Evolutionary conservation across 1,139 yeast species (phyloP), one percentile per base, ranked within the genome.

Genomic region (Barnettozyma hawaiiensis): DNA sequence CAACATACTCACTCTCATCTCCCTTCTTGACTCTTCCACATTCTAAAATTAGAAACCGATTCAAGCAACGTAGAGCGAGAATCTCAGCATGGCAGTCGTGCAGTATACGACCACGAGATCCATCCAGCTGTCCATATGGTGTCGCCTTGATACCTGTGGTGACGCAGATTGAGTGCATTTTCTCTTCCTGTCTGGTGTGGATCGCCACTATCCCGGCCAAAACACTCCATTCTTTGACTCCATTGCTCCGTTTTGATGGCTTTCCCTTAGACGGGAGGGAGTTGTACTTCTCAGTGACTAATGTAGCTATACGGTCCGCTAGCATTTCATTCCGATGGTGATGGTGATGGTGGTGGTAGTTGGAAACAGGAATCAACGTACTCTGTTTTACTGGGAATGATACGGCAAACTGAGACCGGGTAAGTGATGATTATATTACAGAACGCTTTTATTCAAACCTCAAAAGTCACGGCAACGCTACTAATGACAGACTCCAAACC

Each of bases 51-150:
- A 70, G 41, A 44, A 59, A 62, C 46, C 63, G 51, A 53, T 89
- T 89, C 57, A 90, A 78, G 2, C 79, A 75, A 29, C 97, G 62
- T 1, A 89, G 48, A 0, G 85, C 75, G 18, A 92, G 63, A 2
- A 87, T 73, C 58, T 90, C 98, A 0, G 97, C 97, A 63, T 90
- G 98, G 63, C 79, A 69, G 59, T 90, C 97, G 57, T 90, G 97
- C 0, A 90, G 68, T 9, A 86, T 64, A 16, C 59, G 55, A 0
- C 97, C 97, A 0, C 65, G 32, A 40, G 59, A 73, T 51, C 11
- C 43, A 1, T 45, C 35, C 2, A 75, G 51, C 6, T 55, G 57
- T 7, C 55, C 59, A 52, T 82, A 77, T 0, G 97, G 92, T 21
- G 74, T 55, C 0, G 86, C 75, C 59, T 92, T 92, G 41, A 87